phyloP scores from a whole-genome alignment of 2,329 filamentous ascomycete genomes.

The Metarhizium guizhouense region DNA sequence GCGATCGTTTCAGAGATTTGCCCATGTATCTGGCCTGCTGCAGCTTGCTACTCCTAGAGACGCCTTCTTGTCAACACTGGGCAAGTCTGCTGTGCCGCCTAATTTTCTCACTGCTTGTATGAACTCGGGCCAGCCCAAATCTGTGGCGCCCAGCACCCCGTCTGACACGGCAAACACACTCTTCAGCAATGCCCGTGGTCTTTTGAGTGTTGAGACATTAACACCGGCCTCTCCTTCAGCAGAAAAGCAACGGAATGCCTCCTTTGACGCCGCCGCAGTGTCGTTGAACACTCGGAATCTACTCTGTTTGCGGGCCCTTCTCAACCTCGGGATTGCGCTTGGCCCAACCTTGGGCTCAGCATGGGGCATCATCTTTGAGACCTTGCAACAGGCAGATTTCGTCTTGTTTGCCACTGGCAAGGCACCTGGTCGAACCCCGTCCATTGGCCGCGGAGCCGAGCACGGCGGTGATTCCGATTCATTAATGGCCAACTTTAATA shows the following conservation, averaged over 20 bases:
- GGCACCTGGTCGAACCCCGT: slow-evolving; percentile 40
- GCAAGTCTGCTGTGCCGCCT: slow-evolving; percentile 84
- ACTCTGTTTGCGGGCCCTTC: slow-evolving; percentile 75
- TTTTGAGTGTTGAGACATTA: slow-evolving; percentile 66
- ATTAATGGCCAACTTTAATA: slow-evolving; percentile 58
- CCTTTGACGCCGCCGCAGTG: slow-evolving; percentile 42
- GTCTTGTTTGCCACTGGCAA: slow-evolving; percentile 62
- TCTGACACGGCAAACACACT: slow-evolving; percentile 46
- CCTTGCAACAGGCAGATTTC: slow-evolving; percentile 85
- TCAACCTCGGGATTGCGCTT: slow-evolving; percentile 93
- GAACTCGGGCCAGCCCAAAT: slow-evolving; percentile 36
- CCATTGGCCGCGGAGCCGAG: slow-evolving; percentile 37
- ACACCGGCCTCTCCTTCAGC: slow-evolving; percentile 45
- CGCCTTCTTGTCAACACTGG: slow-evolving; percentile 87
- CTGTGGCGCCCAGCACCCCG: slow-evolving; percentile 34
- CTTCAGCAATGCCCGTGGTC: slow-evolving; percentile 60
- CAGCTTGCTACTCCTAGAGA: slow-evolving; percentile 80
- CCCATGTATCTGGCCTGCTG: slow-evolving; percentile 85
- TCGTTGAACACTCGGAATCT: slow-evolving; percentile 81
- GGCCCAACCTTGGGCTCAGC: slow-evolving; percentile 77
- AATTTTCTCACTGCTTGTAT: slow-evolving; percentile 59
- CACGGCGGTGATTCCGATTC: slow-evolving; percentile 37
- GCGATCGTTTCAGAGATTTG: slow-evolving; percentile 86
- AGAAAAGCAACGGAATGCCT: slow-evolving; percentile 52
- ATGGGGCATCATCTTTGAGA: slow-evolving; percentile 88